phyloP scores from a whole-genome alignment of 2,329 filamentous ascomycete genomes.

The Metarhizium robertsii region DNA sequence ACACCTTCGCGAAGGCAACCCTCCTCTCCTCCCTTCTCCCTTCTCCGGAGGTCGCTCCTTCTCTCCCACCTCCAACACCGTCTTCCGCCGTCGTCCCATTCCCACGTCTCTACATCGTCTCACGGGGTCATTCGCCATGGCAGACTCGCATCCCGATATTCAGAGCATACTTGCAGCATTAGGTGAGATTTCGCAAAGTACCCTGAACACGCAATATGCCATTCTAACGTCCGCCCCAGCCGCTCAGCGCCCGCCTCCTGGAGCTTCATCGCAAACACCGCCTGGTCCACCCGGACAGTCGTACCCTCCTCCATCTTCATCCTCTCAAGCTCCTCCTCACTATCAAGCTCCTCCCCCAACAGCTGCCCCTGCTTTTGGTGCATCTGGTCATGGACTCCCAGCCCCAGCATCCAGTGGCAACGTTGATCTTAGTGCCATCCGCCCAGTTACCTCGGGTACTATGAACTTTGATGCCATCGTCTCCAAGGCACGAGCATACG shows the following conservation, averaged over 20 bases:
- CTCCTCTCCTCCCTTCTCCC: neutral
- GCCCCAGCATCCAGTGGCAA: slow-evolving; percentile 66
- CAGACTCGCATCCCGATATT: slow-evolving; percentile 30
- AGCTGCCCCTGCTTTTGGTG: slow-evolving; percentile 26
- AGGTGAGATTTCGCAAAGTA: slow-evolving; percentile 24
- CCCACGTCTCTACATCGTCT: neutral
- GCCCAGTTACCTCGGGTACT: slow-evolving; percentile 69
- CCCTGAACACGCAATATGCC: no score
- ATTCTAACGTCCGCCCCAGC: slow-evolving; percentile 18
- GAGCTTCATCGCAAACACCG: slow-evolving; percentile 33
- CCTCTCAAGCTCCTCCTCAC: slow-evolving; percentile 20
- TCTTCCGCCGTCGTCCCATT: neutral
- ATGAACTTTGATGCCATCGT: slow-evolving; percentile 79
- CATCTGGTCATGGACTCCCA: slow-evolving; percentile 41
- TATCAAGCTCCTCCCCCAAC: slow-evolving; percentile 30
- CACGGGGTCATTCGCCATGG: slow-evolving; percentile 17
- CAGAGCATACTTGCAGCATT: slow-evolving; percentile 40
- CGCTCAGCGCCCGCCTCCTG: slow-evolving; percentile 33
- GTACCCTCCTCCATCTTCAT: slow-evolving; percentile 28
- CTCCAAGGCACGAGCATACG: slow-evolving; percentile 74
- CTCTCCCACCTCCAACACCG: neutral
- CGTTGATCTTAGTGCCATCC: slow-evolving; percentile 71
- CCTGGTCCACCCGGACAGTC: slow-evolving; percentile 27
- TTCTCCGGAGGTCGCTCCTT: neutral
- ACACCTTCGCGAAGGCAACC: neutral